These are phyloP conservation scores for Kingdonia uniflora DNA, from an alignment of 164 flowering plant genomes.

Conservation along the genomic window DNA sequence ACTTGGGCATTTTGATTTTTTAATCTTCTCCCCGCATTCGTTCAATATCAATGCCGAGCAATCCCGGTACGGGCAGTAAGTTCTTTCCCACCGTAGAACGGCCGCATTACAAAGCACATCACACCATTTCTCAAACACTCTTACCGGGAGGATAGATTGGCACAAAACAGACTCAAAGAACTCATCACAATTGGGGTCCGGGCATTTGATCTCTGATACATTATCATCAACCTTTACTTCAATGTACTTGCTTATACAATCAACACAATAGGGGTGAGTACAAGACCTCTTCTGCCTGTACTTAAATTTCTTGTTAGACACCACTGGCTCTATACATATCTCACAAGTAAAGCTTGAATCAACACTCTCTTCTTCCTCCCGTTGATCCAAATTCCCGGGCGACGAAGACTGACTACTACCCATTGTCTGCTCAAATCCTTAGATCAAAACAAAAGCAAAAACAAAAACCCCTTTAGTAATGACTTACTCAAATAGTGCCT, in stretches of 20 bases:
- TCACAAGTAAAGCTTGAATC: neutral
- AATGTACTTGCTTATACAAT: neutral
- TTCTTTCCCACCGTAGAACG: neutral
- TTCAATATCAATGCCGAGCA: neutral
- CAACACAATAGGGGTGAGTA: neutral
- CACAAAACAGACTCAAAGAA: neutral
- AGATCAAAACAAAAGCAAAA: no score
- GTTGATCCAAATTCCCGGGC: neutral
- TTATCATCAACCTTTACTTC: neutral
- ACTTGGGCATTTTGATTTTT: neutral
- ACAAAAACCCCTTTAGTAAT: no score
- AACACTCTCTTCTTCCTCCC: neutral
- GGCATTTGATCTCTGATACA: neutral
- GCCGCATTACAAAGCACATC: neutral
- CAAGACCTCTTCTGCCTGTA: neutral
- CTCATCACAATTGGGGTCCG: neutral
- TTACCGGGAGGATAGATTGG: neutral
- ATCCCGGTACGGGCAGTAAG: neutral
- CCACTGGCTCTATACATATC: neutral
- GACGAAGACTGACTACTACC: no score
- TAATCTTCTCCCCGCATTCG: neutral
- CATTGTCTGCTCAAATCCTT: no score
- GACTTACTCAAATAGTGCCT: no score
- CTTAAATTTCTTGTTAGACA: neutral
- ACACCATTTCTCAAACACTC: constrained; percentile 1